Evolutionary conservation across 2,329 filamentous ascomycete species (phyloP), one percentile per base, ranked within the genome.

Genomic region (Aspergillus phoenicis): DNA sequence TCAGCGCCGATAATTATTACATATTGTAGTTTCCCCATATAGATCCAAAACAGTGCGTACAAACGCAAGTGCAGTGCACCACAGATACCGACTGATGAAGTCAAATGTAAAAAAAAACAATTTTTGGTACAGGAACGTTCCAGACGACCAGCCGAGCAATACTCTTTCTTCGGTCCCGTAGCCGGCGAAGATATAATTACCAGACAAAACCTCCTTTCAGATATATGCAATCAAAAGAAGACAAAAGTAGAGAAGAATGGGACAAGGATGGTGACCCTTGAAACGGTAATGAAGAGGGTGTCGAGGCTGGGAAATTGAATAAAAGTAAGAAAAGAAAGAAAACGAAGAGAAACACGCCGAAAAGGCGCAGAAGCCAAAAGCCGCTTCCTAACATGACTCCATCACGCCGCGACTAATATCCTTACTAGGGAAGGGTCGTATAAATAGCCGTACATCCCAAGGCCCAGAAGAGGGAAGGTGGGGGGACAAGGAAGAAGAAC

Each of bases 371-470:
- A 39, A 24, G n/a, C 22, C 52, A 51, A 33, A 51, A n/a, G 8
- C 26, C n/a, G 26, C 24, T 51, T 30, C 47, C 24, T 51, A 51
- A 20, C 47, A 5, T 30, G 54, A 66, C 64, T 64, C 64, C 63
- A 58, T 63, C 62, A 59, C 63, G 63, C 63, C 63, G 52, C 51
- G 57, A 57, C 53, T 57, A 24, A 63, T 54, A 54, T 59, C 57
- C 26, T 20, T 56, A 20, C 30, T 22, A 30, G 28, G 55, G 49
- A 52, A 30, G 43, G 58, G 28, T 58, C 55, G 49, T 64, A 61
- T 52, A 61, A 30, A 63, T 62, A 66, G 54, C 63, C 62, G 52
- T 65, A 65, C 63, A 66, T 61, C 20, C 41, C 54, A 28, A 54
- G 54, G 60, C 63, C 45, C 24, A 59, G 45, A 33, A 55, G 45